These are phyloP conservation scores for Hypoxylon sp. DNA, from an alignment of 2,329 filamentous ascomycete genomes.

Conservation along the genomic window DNA sequence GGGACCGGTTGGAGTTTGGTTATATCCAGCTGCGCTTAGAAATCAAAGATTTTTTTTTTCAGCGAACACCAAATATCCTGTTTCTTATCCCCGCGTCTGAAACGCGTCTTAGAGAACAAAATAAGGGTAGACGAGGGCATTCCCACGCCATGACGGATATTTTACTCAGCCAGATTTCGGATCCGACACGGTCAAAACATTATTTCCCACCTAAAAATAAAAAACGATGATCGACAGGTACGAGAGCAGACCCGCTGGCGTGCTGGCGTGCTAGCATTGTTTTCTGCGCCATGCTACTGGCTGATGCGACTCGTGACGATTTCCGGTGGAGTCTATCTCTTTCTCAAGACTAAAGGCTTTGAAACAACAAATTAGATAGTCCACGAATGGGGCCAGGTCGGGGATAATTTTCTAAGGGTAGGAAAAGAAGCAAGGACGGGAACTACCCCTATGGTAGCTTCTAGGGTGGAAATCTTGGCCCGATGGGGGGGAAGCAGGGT, in stretches of 20 bases:
- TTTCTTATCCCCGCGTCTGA: neutral
- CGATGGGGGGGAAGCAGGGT: conserved; percentile 17
- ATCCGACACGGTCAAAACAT: neutral
- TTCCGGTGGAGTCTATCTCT: conserved; percentile 2
- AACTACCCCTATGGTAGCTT: neutral
- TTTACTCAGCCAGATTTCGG: neutral
- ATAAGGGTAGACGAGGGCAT: conserved; percentile 14
- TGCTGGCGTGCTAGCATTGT: conserved; percentile 6
- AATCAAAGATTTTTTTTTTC: conserved; percentile 7
- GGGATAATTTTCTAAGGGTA: conserved; percentile 22
- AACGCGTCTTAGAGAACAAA: neutral
- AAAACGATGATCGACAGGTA: conserved; percentile 41
- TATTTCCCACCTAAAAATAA: conserved; percentile 23
- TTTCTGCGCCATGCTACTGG: conserved; percentile 11
- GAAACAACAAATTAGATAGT: neutral
- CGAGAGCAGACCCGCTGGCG: conserved; percentile 23
- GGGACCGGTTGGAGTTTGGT: neutral
- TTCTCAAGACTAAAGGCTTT: neutral
- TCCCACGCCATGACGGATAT: conserved; percentile 20
- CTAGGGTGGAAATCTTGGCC: conserved; percentile 11
- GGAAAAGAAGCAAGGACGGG: neutral
- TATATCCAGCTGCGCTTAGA: conserved; percentile 23
- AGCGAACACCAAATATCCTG: neutral
- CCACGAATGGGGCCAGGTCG: conserved; percentile 7
- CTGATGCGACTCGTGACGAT: conserved; percentile 23